Percentiles rank a stretch among this genome's conserved stretches.
Conservation (phyloP, 805 yeast species). For the Metschnikowia kofuensis region DNA sequence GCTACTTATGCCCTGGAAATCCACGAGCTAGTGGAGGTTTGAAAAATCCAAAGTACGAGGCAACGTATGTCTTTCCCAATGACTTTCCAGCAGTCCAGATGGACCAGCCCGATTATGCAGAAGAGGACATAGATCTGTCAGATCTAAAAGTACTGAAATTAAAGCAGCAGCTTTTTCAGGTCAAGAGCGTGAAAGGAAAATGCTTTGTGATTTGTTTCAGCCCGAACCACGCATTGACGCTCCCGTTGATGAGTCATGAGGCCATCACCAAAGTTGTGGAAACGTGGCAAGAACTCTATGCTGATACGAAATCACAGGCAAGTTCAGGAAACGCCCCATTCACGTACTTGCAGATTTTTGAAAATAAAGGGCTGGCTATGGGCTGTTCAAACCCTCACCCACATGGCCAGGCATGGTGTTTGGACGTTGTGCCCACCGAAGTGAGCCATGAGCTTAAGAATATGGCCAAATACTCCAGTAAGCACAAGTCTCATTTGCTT, state of each 20-base stretch:
- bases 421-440: slow-evolving; percentile 63
- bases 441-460: slow-evolving; percentile 55
- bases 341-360: slow-evolving; percentile 68
- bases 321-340: slow-evolving; percentile 42
- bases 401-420: slow-evolving; percentile 81
- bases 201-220: slow-evolving; percentile 71
- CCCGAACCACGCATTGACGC: slow-evolving; percentile 64
- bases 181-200: slow-evolving; percentile 61
- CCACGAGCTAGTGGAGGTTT: slow-evolving; percentile 56
- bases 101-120: slow-evolving; percentile 47
- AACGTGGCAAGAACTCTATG: slow-evolving; percentile 59
- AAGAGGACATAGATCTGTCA: not conserved
- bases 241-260: slow-evolving; percentile 53
- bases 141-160: slow-evolving; percentile 14
- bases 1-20: slow-evolving; percentile 74
- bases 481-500: slow-evolving; percentile 47
- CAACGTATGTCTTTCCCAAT: slow-evolving; percentile 61
- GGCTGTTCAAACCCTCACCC: slow-evolving; percentile 84
- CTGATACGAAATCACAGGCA: slow-evolving; percentile 37
- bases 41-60: slow-evolving; percentile 52
- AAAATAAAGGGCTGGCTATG: slow-evolving; percentile 77
- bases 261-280: slow-evolving; percentile 50
- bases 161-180: slow-evolving; percentile 46
- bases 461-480: slow-evolving; percentile 44
- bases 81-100: slow-evolving; percentile 69